Conservation (phyloP, 768 basidiomycete genomes). For the Paxillus involutus region DNA sequence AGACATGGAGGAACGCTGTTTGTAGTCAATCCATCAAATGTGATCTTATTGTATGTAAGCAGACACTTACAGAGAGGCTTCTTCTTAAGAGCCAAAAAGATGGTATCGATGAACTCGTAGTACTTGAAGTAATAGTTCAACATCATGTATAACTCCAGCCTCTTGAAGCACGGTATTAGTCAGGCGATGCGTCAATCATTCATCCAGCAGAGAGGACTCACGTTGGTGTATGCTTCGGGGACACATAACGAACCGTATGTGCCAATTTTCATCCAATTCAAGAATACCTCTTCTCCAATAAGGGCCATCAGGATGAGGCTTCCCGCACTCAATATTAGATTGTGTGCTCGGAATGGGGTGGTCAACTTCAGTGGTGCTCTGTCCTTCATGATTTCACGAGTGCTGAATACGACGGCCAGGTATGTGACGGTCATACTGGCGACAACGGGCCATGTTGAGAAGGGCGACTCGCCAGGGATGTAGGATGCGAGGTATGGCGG, state of each 20-base stretch:
- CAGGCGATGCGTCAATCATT: too few species aligned
- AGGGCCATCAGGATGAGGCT: conserved; percentile 76
- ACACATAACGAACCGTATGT: conserved; percentile 75
- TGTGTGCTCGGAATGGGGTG: conserved; percentile 82
- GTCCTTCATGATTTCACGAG: conserved; percentile 81
- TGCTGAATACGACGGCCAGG: conserved; percentile 82
- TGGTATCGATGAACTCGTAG: too few species aligned
- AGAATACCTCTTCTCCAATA: conserved; percentile 87
- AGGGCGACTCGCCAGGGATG: conserved; percentile 72
- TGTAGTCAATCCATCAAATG: too few species aligned
- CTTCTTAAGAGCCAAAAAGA: too few species aligned
- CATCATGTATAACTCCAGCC: too few species aligned
- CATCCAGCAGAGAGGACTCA: too few species aligned
- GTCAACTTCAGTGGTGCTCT: conserved; percentile 69
- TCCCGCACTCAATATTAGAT: conserved; percentile 78
- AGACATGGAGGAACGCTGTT: too few species aligned
- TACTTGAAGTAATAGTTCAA: too few species aligned
- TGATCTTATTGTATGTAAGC: too few species aligned
- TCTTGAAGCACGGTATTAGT: too few species aligned
- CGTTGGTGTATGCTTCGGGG: conserved; percentile 75
- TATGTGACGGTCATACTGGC: conserved; percentile 68
- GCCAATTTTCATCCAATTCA: conserved; percentile 73
- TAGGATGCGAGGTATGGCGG: conserved; percentile 61
- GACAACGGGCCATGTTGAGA: conserved; percentile 76
- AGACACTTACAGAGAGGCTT: too few species aligned